These are phyloP conservation scores for Zygosaccharomyces lentus DNA, from an alignment of 805 yeast genomes.

Conservation along the genomic window DNA sequence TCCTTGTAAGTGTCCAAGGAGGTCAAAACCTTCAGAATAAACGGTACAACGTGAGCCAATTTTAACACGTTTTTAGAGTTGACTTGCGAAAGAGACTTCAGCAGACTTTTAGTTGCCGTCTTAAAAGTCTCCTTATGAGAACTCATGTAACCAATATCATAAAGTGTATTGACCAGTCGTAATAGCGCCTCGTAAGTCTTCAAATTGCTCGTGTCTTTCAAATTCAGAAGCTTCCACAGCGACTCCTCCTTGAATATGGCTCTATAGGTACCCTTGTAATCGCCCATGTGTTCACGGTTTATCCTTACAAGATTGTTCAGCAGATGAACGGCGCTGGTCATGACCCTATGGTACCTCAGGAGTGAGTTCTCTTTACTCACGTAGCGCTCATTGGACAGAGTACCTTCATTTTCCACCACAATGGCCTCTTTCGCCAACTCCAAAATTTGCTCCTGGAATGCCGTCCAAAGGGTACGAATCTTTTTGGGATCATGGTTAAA, in stretches of 20 bases:
- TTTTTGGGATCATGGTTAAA: constrained; percentile 56
- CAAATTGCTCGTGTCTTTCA: constrained; percentile 38
- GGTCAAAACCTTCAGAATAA: constrained; percentile 46
- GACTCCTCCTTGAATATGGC: constrained; percentile 40
- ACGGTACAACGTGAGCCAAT: constrained; percentile 45
- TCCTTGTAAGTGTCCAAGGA: constrained; percentile 43
- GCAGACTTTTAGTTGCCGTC: constrained; percentile 29
- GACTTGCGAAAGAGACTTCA: constrained; percentile 35
- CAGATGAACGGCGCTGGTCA: constrained; percentile 47
- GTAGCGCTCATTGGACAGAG: constrained; percentile 72
- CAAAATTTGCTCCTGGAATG: constrained; percentile 54
- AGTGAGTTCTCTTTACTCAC: constrained; percentile 61
- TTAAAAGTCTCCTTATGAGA: constrained; percentile 32
- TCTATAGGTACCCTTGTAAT: constrained; percentile 20
- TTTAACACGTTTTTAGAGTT: constrained; percentile 37
- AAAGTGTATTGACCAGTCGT: constrained; percentile 35
- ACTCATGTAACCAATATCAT: constrained; percentile 18
- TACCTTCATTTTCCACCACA: constrained; percentile 51
- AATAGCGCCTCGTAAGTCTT: constrained; percentile 42
- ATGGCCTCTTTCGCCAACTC: constrained; percentile 51
- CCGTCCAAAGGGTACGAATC: constrained; percentile 53
- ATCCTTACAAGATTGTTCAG: constrained; percentile 32
- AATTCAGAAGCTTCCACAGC: constrained; percentile 41
- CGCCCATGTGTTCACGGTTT: constrained; percentile 22
- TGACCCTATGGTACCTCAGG: constrained; percentile 57